Evolutionary conservation across 805 yeast genomes (phyloP).

Genomic region (Maudiozyma barnettii): DNA sequence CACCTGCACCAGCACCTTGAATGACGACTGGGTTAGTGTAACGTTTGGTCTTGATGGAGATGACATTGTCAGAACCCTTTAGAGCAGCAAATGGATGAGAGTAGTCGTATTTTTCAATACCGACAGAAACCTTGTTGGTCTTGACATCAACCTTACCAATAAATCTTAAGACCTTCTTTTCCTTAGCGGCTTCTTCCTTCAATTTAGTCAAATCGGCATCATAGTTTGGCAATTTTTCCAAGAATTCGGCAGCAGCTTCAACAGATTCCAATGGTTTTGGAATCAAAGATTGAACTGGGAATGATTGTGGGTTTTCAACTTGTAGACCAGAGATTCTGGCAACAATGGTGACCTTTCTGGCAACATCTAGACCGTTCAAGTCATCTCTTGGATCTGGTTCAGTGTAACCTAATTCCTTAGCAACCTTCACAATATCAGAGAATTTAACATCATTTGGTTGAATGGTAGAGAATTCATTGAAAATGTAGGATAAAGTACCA

Average conservation of each 20-base stretch:
- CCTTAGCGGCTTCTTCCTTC: conserved; percentile 71
- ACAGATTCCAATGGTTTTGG: conserved; percentile 77
- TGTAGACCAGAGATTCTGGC: conserved; percentile 86
- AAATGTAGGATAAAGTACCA: conserved; percentile 90
- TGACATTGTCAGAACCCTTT: conserved; percentile 93
- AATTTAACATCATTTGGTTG: conserved; percentile 56
- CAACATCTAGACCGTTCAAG: conserved; percentile 94
- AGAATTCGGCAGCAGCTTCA: conserved; percentile 64
- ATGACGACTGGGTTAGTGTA: conserved; percentile 86
- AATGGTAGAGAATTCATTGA: conserved; percentile 81
- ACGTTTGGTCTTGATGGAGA: conserved; percentile 84
- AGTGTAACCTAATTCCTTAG: conserved; percentile 88
- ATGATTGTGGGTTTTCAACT: conserved; percentile 80
- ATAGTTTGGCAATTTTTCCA: conserved; percentile 70
- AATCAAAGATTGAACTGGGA: conserved; percentile 89
- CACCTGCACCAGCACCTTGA: conserved; percentile 97
- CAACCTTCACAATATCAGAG: conserved; percentile 81
- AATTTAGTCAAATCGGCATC: conserved; percentile 71
- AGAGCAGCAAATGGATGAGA: conserved; percentile 94
- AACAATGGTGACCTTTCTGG: conserved; percentile 93
- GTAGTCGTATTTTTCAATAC: conserved; percentile 74
- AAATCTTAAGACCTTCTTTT: conserved; percentile 83
- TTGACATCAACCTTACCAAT: conserved; percentile 84
- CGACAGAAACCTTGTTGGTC: conserved; percentile 65
- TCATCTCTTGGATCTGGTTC: conserved; percentile 99